Base-by-base conservation (phyloP, 1,139 yeast species). In the Magnusiomyces suaveolens region DNA sequence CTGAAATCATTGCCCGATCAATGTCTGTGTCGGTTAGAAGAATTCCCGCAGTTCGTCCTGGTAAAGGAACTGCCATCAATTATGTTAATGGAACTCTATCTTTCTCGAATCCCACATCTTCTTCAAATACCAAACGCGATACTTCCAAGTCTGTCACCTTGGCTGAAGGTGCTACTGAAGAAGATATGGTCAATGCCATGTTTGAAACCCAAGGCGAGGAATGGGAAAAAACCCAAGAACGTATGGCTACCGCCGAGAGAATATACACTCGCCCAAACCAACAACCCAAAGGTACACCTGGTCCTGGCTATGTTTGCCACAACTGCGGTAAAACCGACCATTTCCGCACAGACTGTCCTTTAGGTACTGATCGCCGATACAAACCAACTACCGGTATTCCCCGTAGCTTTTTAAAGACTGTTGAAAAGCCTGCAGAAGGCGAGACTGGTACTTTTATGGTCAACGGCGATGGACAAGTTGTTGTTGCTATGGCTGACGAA, bases 371-470 rank as follows among this genome's bases (percentile, higher is more conserved):
- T 69, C 88, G 87, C 66, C 78, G 95, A 60, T 84, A 92, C 52
- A 83, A 88, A 65, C 79, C 95, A 64, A 90, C 97, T 0, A 92
- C 98, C 0, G 99, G 99, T 81, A 92, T 92, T 65, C 99, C 99
- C 3, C 84, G 86, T 69, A 84, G 95, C 48, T 89, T 89, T 69
- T 79, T 92, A 69, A 86, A 88, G 63, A 85, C 96, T 0, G 83
- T 87, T 14, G 86, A 83, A 52, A 81, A 83, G n/a, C 82, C 87
- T 12, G 72, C 74, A 1, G 77, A 77, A 53, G 86, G 84, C 67
- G 79, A 79, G 14, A 82, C 79, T 55, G 87, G 87, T 46, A 84
- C 87, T 58, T 86, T 86, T 58, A 82, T 92, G 85, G 82, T 92
- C 60, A 88, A 92, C 36, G 97, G 90, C 55, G 95, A 88, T 48